These are phyloP conservation scores for Nakazawaea sp. DNA, from an alignment of 805 yeast genomes.

Conservation along the genomic window DNA sequence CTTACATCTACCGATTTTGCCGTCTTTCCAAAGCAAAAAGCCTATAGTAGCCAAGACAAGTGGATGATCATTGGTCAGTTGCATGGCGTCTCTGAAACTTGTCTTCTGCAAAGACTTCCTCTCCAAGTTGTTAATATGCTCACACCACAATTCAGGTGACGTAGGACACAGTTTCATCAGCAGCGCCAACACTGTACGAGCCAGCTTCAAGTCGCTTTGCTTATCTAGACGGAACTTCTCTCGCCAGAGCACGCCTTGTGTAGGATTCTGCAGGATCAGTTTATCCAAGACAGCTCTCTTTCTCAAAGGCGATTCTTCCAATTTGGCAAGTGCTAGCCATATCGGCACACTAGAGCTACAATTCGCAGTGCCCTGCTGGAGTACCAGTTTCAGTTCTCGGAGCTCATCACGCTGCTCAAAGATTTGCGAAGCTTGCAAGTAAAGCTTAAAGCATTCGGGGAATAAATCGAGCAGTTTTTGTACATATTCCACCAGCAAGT, in stretches of 20 bases:
- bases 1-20: constrained; percentile 54
- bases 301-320: constrained; percentile 36
- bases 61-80: constrained; percentile 53
- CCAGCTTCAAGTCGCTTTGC: constrained; percentile 38
- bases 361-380: constrained; percentile 39
- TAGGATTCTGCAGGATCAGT: constrained; percentile 47
- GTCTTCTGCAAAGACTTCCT: constrained; percentile 48
- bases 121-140: constrained; percentile 39
- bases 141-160: constrained; percentile 61
- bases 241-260: constrained; percentile 49
- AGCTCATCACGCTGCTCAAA: constrained; percentile 22
- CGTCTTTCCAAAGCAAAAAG: constrained; percentile 55
- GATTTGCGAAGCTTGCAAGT: constrained; percentile 60
- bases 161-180: constrained; percentile 54
- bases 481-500: constrained; percentile 32
- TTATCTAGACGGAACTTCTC: constrained; percentile 55
- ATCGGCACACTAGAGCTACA: constrained; percentile 37
- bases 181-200: constrained; percentile 44
- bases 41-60: constrained; percentile 61
- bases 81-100: constrained; percentile 64
- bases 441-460: constrained; percentile 45
- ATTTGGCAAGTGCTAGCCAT: constrained; percentile 47
- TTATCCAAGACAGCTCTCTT: constrained; percentile 72
- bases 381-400: constrained; percentile 38
- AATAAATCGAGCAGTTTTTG: constrained; percentile 41